Evolutionary conservation across 331 rosid species (phyloP).

Genomic region (Ulmus americana): DNA sequence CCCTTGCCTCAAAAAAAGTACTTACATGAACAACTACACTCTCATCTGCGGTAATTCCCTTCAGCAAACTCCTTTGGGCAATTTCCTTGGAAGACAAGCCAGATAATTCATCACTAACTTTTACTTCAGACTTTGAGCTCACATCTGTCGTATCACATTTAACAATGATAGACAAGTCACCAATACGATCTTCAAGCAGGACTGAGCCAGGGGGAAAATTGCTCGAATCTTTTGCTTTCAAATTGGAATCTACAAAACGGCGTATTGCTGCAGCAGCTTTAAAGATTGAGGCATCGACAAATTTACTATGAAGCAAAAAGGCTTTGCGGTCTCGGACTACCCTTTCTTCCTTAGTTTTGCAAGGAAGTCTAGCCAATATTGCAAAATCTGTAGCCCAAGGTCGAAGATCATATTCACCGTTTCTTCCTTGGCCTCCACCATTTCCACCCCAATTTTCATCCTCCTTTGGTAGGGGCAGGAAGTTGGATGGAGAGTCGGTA

Average conservation of each 20-base stretch:
- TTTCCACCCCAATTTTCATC: slow-evolving; percentile 93
- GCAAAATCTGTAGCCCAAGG: slow-evolving; percentile 80
- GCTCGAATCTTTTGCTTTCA: slow-evolving; percentile 15
- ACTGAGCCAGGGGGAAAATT: slow-evolving; percentile 34
- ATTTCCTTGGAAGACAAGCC: slow-evolving; percentile 26
- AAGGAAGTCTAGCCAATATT: slow-evolving; percentile 64
- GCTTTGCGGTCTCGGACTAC: slow-evolving; percentile 84
- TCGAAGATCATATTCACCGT: slow-evolving; percentile 47
- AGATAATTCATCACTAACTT: slow-evolving; percentile 19
- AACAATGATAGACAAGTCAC: slow-evolving; percentile 63
- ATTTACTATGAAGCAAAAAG: slow-evolving; percentile 73
- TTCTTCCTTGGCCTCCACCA: slow-evolving; percentile 81
- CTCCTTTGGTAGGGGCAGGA: slow-evolving; percentile 61
- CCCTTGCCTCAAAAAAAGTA: background rate
- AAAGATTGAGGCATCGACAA: slow-evolving; percentile 68
- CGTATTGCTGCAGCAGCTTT: slow-evolving; percentile 70
- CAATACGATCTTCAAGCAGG: slow-evolving; percentile 42
- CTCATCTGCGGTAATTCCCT: slow-evolving; percentile 93
- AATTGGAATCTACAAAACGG: slow-evolving; percentile 36
- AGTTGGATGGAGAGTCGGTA: slow-evolving; percentile 58
- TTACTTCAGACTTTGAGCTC: slow-evolving; percentile 26
- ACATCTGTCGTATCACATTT: slow-evolving; percentile 36
- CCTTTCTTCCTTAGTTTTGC: slow-evolving; percentile 95
- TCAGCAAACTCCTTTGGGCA: slow-evolving; percentile 57
- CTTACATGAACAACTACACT: slow-evolving; percentile 79